Evolutionary conservation across 2,329 filamentous ascomycete genomes (phyloP), one percentile per base, ranked within the genome.

Genomic region (Microcyclospora tardicrescens): DNA sequence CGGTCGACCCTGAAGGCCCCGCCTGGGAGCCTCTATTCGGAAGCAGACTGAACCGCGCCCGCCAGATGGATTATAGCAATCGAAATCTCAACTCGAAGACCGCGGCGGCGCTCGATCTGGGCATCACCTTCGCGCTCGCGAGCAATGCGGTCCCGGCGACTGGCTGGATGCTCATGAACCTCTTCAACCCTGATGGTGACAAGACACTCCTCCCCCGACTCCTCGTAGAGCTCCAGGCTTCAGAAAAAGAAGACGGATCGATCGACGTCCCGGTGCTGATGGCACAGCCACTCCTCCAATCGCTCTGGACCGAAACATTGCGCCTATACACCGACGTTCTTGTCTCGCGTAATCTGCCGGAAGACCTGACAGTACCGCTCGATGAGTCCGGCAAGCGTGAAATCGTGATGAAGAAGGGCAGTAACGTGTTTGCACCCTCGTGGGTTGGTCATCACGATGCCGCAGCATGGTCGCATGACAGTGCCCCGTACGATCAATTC

Each of bases 271-370:
- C 46, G 2, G 49, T 29, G n/a, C 41, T 60, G 16, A 40, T 51
- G 30, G 36, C 47, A 2, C 50, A 55, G 24, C 57, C 58, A 9
- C 47, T 60, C 6, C 41, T 61, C 5, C 54, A 59, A 33, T 57
- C 53, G 33, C 44, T 60, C 13, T 60, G 53, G 46, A 50, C 50
- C 6, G 57, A 61, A 40, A 48, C 48, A 3, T 41, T 61, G n/a
- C 50, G 57, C 2, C 33, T 61, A 6, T 57, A 59, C 37, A 49
- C 51, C 10, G 54, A 56, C 34, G 41, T 56, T 9, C 43, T 58
- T 2, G 47, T 61, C 1, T 55, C 53, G 8, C 47, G 58, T 5
- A 53, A 48, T 19, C 31, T 57, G 5, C 36, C 44, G 6, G 45
- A 58, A 30, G 50, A 55, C 31, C 37, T 56, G 12, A 36, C 39